Evolutionary conservation across 2,329 filamentous ascomycete species (phyloP), one percentile per base, ranked within the genome.

Genomic region (Verticillium tricorpus): DNA sequence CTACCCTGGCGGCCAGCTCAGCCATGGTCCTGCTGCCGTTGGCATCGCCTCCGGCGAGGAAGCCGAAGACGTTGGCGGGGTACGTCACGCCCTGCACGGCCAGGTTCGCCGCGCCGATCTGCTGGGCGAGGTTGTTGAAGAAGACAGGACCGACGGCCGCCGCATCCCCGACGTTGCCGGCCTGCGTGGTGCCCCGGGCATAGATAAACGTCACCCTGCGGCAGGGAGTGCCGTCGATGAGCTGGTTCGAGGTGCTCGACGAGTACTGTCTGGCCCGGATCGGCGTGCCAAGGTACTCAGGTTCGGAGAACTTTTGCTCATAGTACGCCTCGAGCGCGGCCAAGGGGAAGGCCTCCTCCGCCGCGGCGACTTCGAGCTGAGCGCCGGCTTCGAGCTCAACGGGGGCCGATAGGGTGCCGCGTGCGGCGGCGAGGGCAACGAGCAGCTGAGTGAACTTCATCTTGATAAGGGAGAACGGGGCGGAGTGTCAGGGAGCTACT

Each of bases 41-140:
- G 5, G 68, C 66, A 64, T 81, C 80, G 1, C 82, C 82, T 6
- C 79, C 78, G 12, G 71, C 72, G 6, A 82, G 69, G 64, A 82
- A 83, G 0, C 82, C 82, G 2, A 66, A 64, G 52, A 77, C 64
- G 63, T 72, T 69, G 4, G 83, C 83, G 2, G 77, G 71, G 67
- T 86, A 86, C 37, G 80, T 73, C 22, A 86, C 79, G 58, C 83
- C 84, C 70, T 86, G 84, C 11, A 84, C 76, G 2, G 78, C 79
- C 12, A 85, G 68, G 60, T 78, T 77, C 50, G 71, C 72, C 6
- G 70, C 72, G 19, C 78, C 80, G 62, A 84, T 70, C 59, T 71
- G 68, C 5, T 68, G 56, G 11, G 73, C 74, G 1, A 86, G 69
- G 2, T 78, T 77, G 39, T 77, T 71, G 63, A 82, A 80, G 65